A percentile compares a stretch with the other conserved stretches of the same genome.
Conservation (phyloP, 1,284 basidiomycete species). For the Stygiomarasmius scandens region DNA sequence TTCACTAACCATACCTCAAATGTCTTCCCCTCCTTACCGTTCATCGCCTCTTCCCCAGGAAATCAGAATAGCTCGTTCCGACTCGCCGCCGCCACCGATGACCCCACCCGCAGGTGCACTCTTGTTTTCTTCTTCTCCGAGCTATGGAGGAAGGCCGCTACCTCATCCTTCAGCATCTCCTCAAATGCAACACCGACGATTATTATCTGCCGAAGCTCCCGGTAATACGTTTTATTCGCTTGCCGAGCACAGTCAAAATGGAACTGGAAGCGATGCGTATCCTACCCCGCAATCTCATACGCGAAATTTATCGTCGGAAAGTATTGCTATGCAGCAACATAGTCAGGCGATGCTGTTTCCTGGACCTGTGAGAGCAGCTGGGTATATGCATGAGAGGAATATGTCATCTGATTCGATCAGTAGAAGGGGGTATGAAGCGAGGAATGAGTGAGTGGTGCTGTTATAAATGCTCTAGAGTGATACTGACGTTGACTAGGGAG, state of each 20-base stretch:
- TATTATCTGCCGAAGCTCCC: slow-evolving; percentile 1
- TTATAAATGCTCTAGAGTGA: background rate
- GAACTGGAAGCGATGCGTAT: slow-evolving; percentile 2
- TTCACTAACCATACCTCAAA: slow-evolving; percentile 2
- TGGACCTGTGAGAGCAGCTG: slow-evolving; percentile 5
- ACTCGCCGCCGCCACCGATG: slow-evolving; percentile 3
- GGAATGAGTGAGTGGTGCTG: background rate
- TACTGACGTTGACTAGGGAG: background rate
- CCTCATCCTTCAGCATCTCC: background rate
- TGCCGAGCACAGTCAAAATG: background rate
- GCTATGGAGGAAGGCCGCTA: background rate
- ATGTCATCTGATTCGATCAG: background rate
- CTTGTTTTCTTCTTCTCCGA: background rate
- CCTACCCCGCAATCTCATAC: background rate
- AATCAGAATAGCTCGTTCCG: slow-evolving; percentile 10
- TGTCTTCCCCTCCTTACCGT: slow-evolving; percentile 16
- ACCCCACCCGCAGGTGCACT: background rate
- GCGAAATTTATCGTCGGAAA: slow-evolving; percentile 6
- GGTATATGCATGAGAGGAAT: background rate
- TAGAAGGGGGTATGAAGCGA: background rate
- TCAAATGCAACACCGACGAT: slow-evolving; percentile 5
- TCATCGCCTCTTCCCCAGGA: slow-evolving; percentile 16
- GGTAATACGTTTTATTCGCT: background rate
- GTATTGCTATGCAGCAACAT: background rate
- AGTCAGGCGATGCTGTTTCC: background rate